phyloP scores from a whole-genome alignment of 2,329 filamentous ascomycete genomes.

The Dothiorella sarmentorum region DNA sequence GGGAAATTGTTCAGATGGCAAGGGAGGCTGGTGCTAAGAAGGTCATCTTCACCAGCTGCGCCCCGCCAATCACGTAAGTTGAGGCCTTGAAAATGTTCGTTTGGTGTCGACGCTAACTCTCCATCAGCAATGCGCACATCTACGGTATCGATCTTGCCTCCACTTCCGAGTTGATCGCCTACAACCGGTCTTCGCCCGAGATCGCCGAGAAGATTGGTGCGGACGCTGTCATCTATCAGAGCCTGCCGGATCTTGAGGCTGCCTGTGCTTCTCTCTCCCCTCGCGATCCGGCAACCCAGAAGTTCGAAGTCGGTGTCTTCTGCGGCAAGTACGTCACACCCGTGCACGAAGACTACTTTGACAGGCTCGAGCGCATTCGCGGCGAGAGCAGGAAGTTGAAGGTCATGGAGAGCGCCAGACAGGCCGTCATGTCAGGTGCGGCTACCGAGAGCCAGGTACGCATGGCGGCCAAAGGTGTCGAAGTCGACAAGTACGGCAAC shows the following conservation, averaged over 20 bases:
- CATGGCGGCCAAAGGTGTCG: conserved; percentile 60
- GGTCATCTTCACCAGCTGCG: conserved; percentile 79
- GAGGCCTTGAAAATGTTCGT: background rate
- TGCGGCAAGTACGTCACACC: conserved; percentile 81
- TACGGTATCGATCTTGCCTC: conserved; percentile 77
- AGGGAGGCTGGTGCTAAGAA: conserved; percentile 77
- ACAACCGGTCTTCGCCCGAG: conserved; percentile 58
- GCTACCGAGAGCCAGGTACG: conserved; percentile 59
- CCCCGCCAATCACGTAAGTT: conserved; percentile 67
- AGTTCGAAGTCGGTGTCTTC: conserved; percentile 91
- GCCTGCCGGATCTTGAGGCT: conserved; percentile 72
- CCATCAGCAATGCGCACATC: conserved; percentile 68
- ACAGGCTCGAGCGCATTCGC: conserved; percentile 69
- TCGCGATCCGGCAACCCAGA: conserved; percentile 52
- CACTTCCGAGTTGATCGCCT: conserved; percentile 67
- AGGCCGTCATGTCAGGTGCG: conserved; percentile 61
- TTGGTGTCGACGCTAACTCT: background rate
- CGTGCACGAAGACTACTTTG: conserved; percentile 76
- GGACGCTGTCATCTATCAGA: conserved; percentile 74
- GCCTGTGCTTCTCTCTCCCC: conserved; percentile 72
- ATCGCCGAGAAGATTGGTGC: conserved; percentile 69
- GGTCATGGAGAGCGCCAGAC: conserved; percentile 60
- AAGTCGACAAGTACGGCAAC: conserved; percentile 54
- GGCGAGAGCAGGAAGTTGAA: conserved; percentile 68
- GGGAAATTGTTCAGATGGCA: conserved; percentile 80